Evolutionary conservation across 164 flowering plant genomes (phyloP), one percentile per base, ranked within the genome.

Genomic region (Houttuynia cordata): DNA sequence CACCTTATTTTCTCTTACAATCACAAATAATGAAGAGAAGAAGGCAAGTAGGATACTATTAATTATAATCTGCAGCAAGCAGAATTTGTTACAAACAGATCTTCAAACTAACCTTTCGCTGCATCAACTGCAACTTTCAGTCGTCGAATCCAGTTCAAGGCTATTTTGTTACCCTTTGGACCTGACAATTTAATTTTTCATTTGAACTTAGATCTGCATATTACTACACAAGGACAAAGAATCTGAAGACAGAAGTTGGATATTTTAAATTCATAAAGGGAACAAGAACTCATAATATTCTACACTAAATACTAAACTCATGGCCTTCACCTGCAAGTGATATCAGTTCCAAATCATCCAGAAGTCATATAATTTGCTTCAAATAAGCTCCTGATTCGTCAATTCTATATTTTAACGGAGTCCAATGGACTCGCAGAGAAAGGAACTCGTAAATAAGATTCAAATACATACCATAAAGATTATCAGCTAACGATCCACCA

Each of bases 111-210:
- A 84, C 96, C 96, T 81, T 83, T 89, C 56, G 93, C 96, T 63
- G 96, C 89, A 81, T 89, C 96, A 58, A 86, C 76, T 24, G 96
- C 93, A 64, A 86, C 81, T 76, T 84, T 89, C 65, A 89, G 71
- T 70, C 96, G 77, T 20, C 89, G 84, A 55, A 79, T 79, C 96
- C 96, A 89, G 69, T 86, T 86, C 49, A 89, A 72, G n/a, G 82
- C 74, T 20, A 69, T 21, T 57, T 59, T 84, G 65, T 72, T 79
- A 62, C 86, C 78, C 59, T 73, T 83, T 57, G 78, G 18, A 64
- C 96, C 96, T 89, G 75, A 61, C 49, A 77, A 72, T 10, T 66
- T 21, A 24, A 51, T 21, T 56, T 49, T 65, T 12, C 6, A 24
- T 24, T 23, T 17, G 21, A 23, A 54, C 18, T 54, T 24, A 45